Evolutionary conservation across 148 eudicot species (phyloP).

Genomic region (Bassia scoparia): DNA sequence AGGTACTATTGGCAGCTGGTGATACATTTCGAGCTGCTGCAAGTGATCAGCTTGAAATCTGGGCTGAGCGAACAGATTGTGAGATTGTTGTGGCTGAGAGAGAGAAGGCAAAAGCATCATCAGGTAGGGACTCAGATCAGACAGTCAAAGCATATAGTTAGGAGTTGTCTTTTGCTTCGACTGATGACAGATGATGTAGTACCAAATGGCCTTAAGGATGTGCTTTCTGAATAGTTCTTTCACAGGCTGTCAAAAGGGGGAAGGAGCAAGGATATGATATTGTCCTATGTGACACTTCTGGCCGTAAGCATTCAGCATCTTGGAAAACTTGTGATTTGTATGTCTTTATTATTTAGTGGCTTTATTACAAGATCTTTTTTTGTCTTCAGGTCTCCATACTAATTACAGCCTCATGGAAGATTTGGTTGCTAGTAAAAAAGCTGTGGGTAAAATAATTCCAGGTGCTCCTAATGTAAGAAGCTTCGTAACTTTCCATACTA

Average conservation of each 20-base stretch:
- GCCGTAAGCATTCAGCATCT: constrained; percentile 61
- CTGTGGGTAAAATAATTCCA: constrained; percentile 66
- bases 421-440: constrained; percentile 79
- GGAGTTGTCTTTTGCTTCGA: neutral
- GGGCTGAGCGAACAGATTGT: constrained; percentile 94
- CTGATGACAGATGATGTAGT: constrained; percentile 27
- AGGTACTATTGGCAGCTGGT: constrained; percentile 92
- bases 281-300: constrained; percentile 95
- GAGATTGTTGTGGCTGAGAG: constrained; percentile 88
- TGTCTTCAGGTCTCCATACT: constrained; percentile 80
- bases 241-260: constrained; percentile 94
- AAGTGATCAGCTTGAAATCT: constrained; percentile 95
- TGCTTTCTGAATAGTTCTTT: constrained; percentile 82
- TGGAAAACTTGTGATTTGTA: constrained; percentile 3
- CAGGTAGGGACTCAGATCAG: constrained; percentile 48
- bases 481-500: neutral
- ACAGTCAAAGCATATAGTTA: constrained; percentile 1
- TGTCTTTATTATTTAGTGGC: constrained; percentile 7
- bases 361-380: constrained; percentile 12
- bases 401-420: constrained; percentile 98
- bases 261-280: constrained; percentile 77
- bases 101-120: constrained; percentile 84
- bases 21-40: constrained; percentile 99
- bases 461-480: constrained; percentile 88
- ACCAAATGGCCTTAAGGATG: constrained; percentile 52